Percentiles rank a stretch among this genome's conserved stretches.
These are phyloP conservation scores for Grigorovia yakushimaensis DNA, from an alignment of 805 yeast genomes.

Conservation along the genomic window DNA sequence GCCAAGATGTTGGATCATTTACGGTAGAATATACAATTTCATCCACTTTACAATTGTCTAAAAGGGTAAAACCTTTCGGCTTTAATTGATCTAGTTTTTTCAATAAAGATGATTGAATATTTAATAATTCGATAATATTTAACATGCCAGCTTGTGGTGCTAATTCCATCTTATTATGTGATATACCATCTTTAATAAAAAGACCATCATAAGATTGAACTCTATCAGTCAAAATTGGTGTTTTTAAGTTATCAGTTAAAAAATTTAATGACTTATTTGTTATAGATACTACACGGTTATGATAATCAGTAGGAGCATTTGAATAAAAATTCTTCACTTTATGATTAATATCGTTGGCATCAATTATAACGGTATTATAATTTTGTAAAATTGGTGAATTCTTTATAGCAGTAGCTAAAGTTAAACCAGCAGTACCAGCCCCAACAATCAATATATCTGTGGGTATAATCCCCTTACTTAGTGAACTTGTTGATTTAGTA, in stretches of 20 bases:
- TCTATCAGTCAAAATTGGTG: conserved; percentile 66
- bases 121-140: conserved; percentile 85
- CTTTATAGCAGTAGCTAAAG: conserved; percentile 73
- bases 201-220: conserved; percentile 72
- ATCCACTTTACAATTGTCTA: conserved; percentile 61
- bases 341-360: conserved; percentile 51
- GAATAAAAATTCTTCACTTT: conserved; percentile 34
- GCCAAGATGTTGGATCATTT: conserved; percentile 52
- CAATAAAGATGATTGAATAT: conserved; percentile 68
- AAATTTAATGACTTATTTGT: conserved; percentile 72
- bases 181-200: conserved; percentile 76
- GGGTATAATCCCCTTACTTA: background rate
- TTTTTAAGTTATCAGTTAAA: conserved; percentile 62
- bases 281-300: conserved; percentile 76
- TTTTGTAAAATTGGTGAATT: conserved; percentile 50
- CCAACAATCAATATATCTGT: conserved; percentile 83
- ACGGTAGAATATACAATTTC: conserved; percentile 33
- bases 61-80: conserved; percentile 31
- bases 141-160: conserved; percentile 36
- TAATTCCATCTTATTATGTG: conserved; percentile 61
- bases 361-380: conserved; percentile 60
- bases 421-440: conserved; percentile 95
- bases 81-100: conserved; percentile 37
- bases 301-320: conserved; percentile 37
- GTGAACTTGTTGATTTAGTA: conserved; percentile 13